Conservation (phyloP, 345 rosid genomes). For the Firmiana major region DNA sequence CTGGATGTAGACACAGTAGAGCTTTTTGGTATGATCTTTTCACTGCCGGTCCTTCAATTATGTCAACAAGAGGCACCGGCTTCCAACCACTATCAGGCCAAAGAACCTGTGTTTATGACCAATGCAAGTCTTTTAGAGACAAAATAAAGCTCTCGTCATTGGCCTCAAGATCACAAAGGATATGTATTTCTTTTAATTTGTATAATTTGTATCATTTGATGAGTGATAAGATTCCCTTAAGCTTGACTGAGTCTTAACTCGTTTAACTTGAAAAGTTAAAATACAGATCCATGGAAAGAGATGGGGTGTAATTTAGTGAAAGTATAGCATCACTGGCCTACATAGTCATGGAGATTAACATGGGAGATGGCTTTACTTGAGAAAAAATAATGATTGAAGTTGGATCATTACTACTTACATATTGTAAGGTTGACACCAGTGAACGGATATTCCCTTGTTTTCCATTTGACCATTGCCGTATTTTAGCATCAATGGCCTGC, state of each 20-base stretch:
- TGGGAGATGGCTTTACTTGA: neutral
- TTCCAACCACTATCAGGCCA: constrained; percentile 93
- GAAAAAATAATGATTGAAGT: neutral
- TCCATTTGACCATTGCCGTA: constrained; percentile 71
- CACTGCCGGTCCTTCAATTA: constrained; percentile 83
- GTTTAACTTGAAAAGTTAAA: neutral
- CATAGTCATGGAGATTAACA: no score
- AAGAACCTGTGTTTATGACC: constrained; percentile 50
- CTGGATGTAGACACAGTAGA: constrained; percentile 85
- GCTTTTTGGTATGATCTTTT: constrained; percentile 87
- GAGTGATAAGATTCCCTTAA: neutral
- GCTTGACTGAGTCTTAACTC: no score
- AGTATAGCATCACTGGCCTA: constrained; percentile 9
- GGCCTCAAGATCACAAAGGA: neutral
- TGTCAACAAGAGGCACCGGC: constrained; percentile 75
- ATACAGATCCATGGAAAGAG: neutral
- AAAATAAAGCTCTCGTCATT: neutral
- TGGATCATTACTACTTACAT: constrained; percentile 46
- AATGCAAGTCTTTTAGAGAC: neutral
- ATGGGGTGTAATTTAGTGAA: no score
- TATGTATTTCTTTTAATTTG: neutral
- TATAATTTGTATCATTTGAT: neutral
- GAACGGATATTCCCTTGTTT: constrained; percentile 89
- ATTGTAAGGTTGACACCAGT: constrained; percentile 83
- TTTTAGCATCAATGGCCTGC: constrained; percentile 64